Base-by-base conservation (phyloP, 331 rosid species). In the Malus hybrid region DNA sequence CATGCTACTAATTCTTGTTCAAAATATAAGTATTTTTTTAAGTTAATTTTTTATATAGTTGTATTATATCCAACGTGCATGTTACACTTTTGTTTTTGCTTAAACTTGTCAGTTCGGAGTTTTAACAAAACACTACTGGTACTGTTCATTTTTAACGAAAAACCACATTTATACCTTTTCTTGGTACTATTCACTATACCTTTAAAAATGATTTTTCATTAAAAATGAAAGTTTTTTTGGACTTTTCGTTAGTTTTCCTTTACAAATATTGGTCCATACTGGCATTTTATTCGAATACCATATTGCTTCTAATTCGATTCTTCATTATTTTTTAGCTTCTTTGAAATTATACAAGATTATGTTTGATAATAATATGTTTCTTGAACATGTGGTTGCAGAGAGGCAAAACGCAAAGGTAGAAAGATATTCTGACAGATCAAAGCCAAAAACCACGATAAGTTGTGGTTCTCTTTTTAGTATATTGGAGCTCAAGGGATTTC, bases 391-490 rank as follows among this genome's bases (percentile, higher is more conserved):
- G 79, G 83, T 80, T 70, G 64, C 91, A 91, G 97, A 80, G 81
- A 67, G 76, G 67, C 81, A 87, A 79, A 77, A 24, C 13, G 65
- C 67, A 28, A 85, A 88, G 42, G 33, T 91, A 71, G 87, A 80
- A 69, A 85, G 86, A 83, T 88, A 65, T 70, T 85, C 92, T 10
- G 93, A 89, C 82, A 86, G 63, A 83, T 56, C 66, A 48, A 85
- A 76, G 61, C 44, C 71, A 28, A 75, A 65, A 69, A 56, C 55
- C 22, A 70, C 18, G 6, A 77, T 86, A 68, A 74, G 80, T 33
- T 88, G 97, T 6, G 98, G 87, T 80, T 82, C 93, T 63, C 83
- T 91, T 8, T 73, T 90, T 34, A 96, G 90, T 73, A 80, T 88
- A 82, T 79, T 90, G 78, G 80, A 24, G 70, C 84, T 76, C 63